These are phyloP conservation scores for Serendipita sp. DNA, from an alignment of 768 basidiomycete species.

Conservation along the genomic window DNA sequence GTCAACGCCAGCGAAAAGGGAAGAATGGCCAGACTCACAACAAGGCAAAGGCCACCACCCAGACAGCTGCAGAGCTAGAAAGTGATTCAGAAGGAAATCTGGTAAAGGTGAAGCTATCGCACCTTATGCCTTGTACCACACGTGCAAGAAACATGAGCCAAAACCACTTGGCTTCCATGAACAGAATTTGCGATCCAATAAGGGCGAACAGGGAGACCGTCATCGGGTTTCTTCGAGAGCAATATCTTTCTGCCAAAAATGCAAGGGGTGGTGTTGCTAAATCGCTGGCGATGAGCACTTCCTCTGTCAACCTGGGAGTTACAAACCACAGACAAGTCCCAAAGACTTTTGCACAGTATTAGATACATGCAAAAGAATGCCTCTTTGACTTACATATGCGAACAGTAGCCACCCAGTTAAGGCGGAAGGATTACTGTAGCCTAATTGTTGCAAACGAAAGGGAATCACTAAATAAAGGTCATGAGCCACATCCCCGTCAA, in stretches of 20 bases:
- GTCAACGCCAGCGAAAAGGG: not conserved
- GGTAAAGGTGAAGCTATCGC: conserved; percentile 11
- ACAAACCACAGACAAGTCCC: conserved; percentile 36
- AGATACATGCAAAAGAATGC: conserved; percentile 6
- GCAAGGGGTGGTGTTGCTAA: conserved; percentile 44
- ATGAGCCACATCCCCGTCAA: not conserved
- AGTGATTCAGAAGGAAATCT: too few relatives aligned
- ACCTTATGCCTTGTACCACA: conserved; percentile 39
- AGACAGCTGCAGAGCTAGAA: conserved; percentile 37
- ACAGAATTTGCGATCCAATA: conserved; percentile 37
- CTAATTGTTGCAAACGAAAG: conserved; percentile 38
- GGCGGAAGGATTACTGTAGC: conserved; percentile 30
- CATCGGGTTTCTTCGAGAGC: conserved; percentile 31
- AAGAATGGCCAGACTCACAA: conserved; percentile 23
- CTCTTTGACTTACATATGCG: conserved; percentile 30
- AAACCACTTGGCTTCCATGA: conserved; percentile 46
- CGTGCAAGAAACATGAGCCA: conserved; percentile 42
- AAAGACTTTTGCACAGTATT: conserved; percentile 25
- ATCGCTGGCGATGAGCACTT: not conserved
- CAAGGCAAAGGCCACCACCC: conserved; percentile 45
- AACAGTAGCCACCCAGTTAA: conserved; percentile 45
- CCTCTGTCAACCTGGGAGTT: not conserved
- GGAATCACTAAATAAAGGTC: not conserved
- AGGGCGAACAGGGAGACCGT: conserved; percentile 33
- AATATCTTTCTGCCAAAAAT: conserved; percentile 34